Evolutionary conservation across 306 rosid genomes (phyloP).

Genomic region (Rubus parviflorus): DNA sequence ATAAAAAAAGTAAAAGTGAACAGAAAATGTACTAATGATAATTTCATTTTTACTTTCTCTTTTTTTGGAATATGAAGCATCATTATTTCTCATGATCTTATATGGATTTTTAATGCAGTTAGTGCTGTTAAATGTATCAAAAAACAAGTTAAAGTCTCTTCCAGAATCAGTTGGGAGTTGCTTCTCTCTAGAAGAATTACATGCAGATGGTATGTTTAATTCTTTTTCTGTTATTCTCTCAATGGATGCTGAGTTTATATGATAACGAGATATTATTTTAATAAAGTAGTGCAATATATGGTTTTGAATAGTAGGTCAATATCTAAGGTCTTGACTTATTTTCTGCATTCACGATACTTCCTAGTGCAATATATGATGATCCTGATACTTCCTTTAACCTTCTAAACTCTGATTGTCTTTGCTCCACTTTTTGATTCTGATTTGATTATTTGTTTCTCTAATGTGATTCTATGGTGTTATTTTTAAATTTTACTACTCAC

Average conservation of each 20-base stretch:
- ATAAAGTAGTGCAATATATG: not conserved
- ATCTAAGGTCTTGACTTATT: not conserved
- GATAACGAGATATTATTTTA: not conserved
- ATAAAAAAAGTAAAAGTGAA: not conserved
- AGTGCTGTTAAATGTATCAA: conserved; percentile 74
- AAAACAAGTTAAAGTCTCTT: conserved; percentile 72
- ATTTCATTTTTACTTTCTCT: not conserved
- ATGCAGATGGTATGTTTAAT: conserved; percentile 69
- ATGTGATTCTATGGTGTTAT: not conserved
- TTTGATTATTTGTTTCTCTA: not conserved
- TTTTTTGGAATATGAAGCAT: conserved; percentile 5
- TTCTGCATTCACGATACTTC: not conserved
- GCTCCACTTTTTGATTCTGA: not conserved
- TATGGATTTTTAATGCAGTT: conserved; percentile 61
- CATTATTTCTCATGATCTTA: conserved; percentile 23
- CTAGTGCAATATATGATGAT: not conserved
- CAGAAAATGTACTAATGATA: conserved; percentile 11
- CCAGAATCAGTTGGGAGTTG: conserved; percentile 97
- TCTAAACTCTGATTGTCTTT: not conserved
- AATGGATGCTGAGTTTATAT: not conserved
- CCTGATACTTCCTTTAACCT: not conserved
- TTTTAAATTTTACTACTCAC: conserved; percentile 2
- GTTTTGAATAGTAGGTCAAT: not conserved
- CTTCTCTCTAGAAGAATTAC: conserved; percentile 93
- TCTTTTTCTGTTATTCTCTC: not conserved